Conservation (phyloP, 495 filamentous ascomycete species). For the Neurospora sp. region DNA sequence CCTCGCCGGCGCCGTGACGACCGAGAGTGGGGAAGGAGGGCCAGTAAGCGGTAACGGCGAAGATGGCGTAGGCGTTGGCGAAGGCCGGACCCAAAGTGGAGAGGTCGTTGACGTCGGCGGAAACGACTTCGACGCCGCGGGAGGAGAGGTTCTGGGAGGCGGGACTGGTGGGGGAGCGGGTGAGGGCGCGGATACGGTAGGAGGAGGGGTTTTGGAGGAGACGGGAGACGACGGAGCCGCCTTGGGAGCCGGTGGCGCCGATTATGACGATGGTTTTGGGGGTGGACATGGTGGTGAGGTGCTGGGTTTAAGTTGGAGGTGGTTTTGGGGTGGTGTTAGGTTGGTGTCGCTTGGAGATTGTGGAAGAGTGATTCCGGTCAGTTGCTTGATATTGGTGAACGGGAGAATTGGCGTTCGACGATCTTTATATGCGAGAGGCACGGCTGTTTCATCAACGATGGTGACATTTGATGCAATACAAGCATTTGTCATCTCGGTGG, state of each 20-base stretch:
- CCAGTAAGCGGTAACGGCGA: conserved; percentile 6
- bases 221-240: conserved; percentile 10
- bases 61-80: conserved; percentile 9
- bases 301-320: too few species aligned
- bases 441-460: too few species aligned
- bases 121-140: not conserved
- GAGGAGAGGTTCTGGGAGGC: conserved; percentile 8
- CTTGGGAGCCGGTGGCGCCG: conserved; percentile 14
- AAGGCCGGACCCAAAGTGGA: conserved; percentile 4
- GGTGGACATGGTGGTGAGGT: too few species aligned
- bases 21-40: not conserved
- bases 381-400: too few species aligned
- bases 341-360: too few species aligned
- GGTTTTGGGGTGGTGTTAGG: too few species aligned
- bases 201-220: conserved; percentile 4
- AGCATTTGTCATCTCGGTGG: too few species aligned
- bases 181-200: conserved; percentile 13
- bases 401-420: too few species aligned
- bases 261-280: not conserved
- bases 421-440: too few species aligned
- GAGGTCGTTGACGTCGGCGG: conserved; percentile 4
- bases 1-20: conserved; percentile 1
- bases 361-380: too few species aligned
- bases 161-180: conserved; percentile 7
- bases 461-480: too few species aligned